Evolutionary conservation across 305 asterid species (phyloP).

Genomic region (Plantago rigida): DNA sequence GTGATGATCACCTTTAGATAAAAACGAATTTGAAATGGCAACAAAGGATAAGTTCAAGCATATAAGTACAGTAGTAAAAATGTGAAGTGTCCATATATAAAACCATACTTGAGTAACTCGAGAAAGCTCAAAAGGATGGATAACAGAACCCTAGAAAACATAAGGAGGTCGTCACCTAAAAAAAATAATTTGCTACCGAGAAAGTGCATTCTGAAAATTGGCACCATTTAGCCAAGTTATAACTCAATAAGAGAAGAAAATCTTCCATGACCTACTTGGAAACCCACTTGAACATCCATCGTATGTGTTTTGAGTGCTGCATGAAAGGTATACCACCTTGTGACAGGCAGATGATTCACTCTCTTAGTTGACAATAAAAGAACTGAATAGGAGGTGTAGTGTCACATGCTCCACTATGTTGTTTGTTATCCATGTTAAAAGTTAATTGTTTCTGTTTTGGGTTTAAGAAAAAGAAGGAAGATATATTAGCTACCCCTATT

Average conservation of each 20-base stretch:
- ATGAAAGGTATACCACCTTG: neutral
- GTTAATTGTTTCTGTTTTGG: neutral
- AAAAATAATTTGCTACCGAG: no score
- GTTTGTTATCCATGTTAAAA: constrained; percentile 14
- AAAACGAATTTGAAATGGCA: no score
- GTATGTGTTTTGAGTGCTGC: no score
- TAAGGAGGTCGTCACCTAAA: no score
- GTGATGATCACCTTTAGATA: neutral
- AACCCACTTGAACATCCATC: neutral
- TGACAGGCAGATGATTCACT: neutral
- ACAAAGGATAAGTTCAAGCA: no score
- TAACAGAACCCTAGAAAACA: neutral
- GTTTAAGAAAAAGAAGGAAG: constrained; percentile 72
- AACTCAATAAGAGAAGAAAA: no score
- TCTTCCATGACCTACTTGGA: neutral
- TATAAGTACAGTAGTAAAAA: no score
- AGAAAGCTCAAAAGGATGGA: neutral
- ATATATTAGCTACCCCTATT: constrained; percentile 49
- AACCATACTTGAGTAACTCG: no score
- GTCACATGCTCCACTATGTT: neutral
- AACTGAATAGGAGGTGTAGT: neutral
- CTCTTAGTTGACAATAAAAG: neutral
- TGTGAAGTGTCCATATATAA: no score
- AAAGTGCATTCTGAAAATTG: no score
- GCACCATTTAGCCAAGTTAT: no score